phyloP scores from a whole-genome alignment of 257 asterid genomes.

The Orobanche coerulescens region DNA sequence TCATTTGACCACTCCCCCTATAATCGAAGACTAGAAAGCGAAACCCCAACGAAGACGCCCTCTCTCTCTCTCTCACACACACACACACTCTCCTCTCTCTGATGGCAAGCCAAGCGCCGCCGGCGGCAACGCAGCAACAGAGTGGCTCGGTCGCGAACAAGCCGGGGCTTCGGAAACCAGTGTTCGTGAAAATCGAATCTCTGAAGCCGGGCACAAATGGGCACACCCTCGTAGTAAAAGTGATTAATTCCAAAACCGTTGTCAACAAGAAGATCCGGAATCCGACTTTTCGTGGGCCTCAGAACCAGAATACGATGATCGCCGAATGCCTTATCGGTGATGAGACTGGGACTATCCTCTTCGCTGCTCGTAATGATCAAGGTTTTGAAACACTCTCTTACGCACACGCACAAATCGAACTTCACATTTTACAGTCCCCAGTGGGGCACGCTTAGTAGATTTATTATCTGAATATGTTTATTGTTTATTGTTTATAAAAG shows the following conservation, averaged over 20 bases:
- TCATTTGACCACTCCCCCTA: background rate
- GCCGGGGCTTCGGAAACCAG: conserved; percentile 55
- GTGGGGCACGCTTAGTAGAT: background rate
- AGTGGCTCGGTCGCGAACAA: conserved; percentile 28
- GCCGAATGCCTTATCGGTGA: conserved; percentile 73
- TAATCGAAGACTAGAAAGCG: conserved; percentile 6
- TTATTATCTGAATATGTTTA: background rate
- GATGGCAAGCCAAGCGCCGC: conserved; percentile 33
- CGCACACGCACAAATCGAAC: background rate
- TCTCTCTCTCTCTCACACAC: background rate
- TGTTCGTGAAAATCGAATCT: conserved; percentile 56
- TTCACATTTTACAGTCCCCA: background rate
- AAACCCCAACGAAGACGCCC: conserved; percentile 1
- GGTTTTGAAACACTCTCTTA: conserved; percentile 27
- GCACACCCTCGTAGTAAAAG: conserved; percentile 52
- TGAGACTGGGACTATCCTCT: conserved; percentile 64
- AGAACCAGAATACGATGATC: conserved; percentile 43
- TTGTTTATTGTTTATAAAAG: background rate
- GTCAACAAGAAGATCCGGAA: conserved; percentile 55
- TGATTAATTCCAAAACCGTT: conserved; percentile 45
- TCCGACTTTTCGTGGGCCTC: conserved; percentile 39
- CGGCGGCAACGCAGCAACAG: conserved; percentile 30
- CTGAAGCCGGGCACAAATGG: conserved; percentile 65
- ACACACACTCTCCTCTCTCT: background rate
- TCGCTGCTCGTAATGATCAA: conserved; percentile 80